Percentiles rank a stretch among this genome's conserved stretches.
Conservation (phyloP, 306 rosid genomes). For the Hippophae tibetana region DNA sequence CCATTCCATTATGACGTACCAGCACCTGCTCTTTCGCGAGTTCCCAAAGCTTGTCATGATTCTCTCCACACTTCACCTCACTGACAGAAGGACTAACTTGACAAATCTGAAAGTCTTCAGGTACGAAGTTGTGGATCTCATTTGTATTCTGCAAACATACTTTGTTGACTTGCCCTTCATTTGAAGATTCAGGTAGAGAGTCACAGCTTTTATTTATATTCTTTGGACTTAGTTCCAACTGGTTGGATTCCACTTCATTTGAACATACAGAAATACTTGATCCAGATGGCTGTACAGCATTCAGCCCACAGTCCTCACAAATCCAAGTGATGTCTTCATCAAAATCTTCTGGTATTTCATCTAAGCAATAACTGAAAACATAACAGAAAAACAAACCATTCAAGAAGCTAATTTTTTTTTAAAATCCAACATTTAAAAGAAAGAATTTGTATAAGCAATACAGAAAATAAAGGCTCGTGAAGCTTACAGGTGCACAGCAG, state of each 20-base stretch:
- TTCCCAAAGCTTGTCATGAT: conserved; percentile 10
- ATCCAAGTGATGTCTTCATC: conserved; percentile 43
- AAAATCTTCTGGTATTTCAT: conserved; percentile 24
- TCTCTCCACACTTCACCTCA: conserved; percentile 15
- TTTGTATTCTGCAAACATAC: conserved; percentile 11
- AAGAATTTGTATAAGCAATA: background rate
- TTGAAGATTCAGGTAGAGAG: conserved; percentile 14
- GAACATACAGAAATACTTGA: background rate
- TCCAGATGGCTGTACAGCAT: conserved; percentile 12
- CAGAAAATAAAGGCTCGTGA: background rate
- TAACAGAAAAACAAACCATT: background rate
- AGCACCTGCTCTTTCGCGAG: conserved; percentile 8
- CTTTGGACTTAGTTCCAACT: conserved; percentile 8
- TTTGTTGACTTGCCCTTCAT: conserved; percentile 8
- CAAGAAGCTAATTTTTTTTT: background rate
- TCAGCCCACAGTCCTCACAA: conserved; percentile 61
- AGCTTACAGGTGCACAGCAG: conserved; percentile 26
- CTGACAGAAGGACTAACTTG: conserved; percentile 11
- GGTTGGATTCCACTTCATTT: conserved; percentile 11
- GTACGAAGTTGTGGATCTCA: conserved; percentile 7
- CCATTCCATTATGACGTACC: conserved; percentile 15
- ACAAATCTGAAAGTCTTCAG: conserved; percentile 6
- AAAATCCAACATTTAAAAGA: background rate
- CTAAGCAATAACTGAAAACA: conserved; percentile 49
- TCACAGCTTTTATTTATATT: conserved; percentile 11